A percentile compares a stretch with the other conserved stretches of the same genome.
Conservation (phyloP, 805 yeast genomes). For the Candida coquimbonensis region DNA sequence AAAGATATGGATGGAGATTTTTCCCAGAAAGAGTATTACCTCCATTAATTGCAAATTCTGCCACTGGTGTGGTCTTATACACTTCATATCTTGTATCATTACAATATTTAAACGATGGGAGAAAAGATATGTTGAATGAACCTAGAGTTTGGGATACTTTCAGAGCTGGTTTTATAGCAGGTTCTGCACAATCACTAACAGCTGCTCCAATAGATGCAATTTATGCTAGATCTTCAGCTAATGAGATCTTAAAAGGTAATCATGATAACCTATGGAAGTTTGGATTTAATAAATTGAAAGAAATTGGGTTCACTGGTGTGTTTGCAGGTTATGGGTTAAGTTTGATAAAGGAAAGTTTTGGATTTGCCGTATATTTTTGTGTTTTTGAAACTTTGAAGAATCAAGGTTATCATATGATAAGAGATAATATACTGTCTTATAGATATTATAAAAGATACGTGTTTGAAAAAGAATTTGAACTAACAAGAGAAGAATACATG, state of each 20-base stretch:
- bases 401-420: slow-evolving; percentile 46
- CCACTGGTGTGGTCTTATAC: slow-evolving; percentile 81
- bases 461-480: slow-evolving; percentile 19
- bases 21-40: slow-evolving; percentile 78
- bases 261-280: slow-evolving; percentile 74
- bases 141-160: slow-evolving; percentile 46
- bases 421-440: slow-evolving; percentile 37
- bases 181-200: slow-evolving; percentile 78
- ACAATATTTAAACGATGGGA: slow-evolving; percentile 27
- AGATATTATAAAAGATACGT: slow-evolving; percentile 32
- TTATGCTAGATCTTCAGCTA: slow-evolving; percentile 70
- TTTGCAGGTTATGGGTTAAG: slow-evolving; percentile 86
- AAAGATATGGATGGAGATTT: slow-evolving; percentile 76
- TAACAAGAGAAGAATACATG: slow-evolving; percentile 14
- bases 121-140: slow-evolving; percentile 16
- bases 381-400: slow-evolving; percentile 77
- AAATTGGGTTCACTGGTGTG: slow-evolving; percentile 76
- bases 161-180: slow-evolving; percentile 80
- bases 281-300: slow-evolving; percentile 57
- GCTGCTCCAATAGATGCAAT: slow-evolving; percentile 95
- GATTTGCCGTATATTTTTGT: slow-evolving; percentile 79
- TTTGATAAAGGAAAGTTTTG: slow-evolving; percentile 67
- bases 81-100: slow-evolving; percentile 66
- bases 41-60: slow-evolving; percentile 81
- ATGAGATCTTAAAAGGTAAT: slow-evolving; percentile 61